A percentile compares a stretch with the other conserved stretches of the same genome.
Conservation (phyloP, 345 rosid species). For the Populus nigra region DNA sequence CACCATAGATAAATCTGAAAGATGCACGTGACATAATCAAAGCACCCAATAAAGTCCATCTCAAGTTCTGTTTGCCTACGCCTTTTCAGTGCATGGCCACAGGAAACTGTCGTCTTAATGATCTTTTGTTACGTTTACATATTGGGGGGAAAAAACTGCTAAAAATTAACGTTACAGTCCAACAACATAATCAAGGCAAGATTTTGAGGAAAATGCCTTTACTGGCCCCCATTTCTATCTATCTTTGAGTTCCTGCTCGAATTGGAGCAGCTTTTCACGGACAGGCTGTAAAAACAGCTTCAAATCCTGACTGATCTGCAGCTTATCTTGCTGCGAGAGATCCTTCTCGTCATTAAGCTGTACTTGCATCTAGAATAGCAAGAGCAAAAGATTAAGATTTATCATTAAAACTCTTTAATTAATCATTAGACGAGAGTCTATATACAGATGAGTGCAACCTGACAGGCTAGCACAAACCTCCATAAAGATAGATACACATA, state of each 20-base stretch:
- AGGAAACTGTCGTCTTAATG: conserved; percentile 4
- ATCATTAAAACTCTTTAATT: neutral
- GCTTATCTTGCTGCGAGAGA: conserved; percentile 51
- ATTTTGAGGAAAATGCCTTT: neutral
- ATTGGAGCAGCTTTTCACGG: conserved; percentile 62
- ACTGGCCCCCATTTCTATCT: conserved; percentile 32
- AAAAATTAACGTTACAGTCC: conserved; percentile 8
- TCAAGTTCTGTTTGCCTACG: neutral
- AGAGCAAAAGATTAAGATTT: neutral
- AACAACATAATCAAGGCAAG: neutral
- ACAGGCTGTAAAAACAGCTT: conserved; percentile 67
- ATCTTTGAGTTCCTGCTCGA: conserved; percentile 83
- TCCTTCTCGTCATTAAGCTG: conserved; percentile 56
- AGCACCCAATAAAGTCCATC: neutral
- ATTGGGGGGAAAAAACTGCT: neutral
- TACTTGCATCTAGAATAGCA: conserved; percentile 51
- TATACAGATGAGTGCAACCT: neutral
- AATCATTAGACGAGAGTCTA: neutral
- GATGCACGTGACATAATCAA: neutral
- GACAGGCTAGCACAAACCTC: neutral
- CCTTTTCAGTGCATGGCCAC: neutral
- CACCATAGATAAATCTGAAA: neutral
- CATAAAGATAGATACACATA: neutral
- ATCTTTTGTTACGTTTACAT: conserved; percentile 15
- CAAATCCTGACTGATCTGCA: conserved; percentile 49